phyloP scores from a whole-genome alignment of 208 protist genomes.

The Entamoeba nuttalli region DNA sequence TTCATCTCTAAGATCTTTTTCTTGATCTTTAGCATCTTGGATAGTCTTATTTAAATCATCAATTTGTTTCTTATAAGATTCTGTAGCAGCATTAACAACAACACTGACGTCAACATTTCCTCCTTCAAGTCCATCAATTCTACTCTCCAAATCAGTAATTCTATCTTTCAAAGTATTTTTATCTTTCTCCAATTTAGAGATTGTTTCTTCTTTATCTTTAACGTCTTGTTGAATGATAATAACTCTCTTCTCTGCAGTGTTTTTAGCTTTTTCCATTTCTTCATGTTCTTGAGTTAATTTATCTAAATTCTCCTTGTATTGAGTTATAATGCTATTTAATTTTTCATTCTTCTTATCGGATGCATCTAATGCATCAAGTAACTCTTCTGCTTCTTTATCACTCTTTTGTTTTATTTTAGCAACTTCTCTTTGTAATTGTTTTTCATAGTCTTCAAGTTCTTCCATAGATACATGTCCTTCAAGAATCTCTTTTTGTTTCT shows the following conservation, averaged over 20 bases:
- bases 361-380: neutral
- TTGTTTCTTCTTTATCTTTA: neutral
- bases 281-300: neutral
- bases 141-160: neutral
- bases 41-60: neutral
- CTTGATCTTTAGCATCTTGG: neutral
- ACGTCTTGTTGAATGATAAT: neutral
- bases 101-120: neutral
- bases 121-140: neutral
- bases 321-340: neutral
- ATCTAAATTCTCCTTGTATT: neutral
- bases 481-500: neutral
- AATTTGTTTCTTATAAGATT: neutral
- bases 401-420: neutral
- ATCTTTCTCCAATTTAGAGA: neutral
- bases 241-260: neutral
- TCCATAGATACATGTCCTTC: neutral
- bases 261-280: neutral
- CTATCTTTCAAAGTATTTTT: neutral
- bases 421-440: neutral
- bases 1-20: neutral
- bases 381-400: neutral
- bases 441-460: neutral
- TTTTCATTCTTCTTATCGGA: neutral
- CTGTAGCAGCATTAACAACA: neutral